These are phyloP conservation scores for Micractinium conductrix DNA, from an alignment of 139 green algal genomes.

Conservation along the genomic window DNA sequence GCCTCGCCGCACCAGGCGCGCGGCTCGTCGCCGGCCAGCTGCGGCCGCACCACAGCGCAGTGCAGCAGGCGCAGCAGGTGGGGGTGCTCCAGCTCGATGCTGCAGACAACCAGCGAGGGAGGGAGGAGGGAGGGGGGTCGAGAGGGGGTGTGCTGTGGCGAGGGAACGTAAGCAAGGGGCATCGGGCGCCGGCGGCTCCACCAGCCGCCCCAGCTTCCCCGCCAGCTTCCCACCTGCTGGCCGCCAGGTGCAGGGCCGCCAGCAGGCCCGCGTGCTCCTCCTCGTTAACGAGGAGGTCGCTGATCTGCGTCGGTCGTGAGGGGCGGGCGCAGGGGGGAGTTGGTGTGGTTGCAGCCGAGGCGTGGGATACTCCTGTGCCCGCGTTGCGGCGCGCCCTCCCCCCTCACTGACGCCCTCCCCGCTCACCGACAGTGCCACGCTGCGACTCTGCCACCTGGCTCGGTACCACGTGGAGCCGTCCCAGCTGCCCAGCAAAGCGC, in stretches of 20 bases:
- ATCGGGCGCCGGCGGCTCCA: too few relatives aligned
- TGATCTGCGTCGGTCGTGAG: neutral
- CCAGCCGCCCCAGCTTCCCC: too few relatives aligned
- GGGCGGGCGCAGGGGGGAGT: neutral
- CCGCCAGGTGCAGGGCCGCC: neutral
- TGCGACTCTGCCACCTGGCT: neutral
- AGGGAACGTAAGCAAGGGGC: too few relatives aligned
- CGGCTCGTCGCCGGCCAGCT: neutral
- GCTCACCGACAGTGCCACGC: neutral
- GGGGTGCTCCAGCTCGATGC: neutral
- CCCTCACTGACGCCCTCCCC: too few relatives aligned
- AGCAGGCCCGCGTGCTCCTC: neutral
- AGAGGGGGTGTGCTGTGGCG: too few relatives aligned
- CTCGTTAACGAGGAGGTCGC: neutral
- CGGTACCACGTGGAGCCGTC: neutral
- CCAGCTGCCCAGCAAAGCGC: neutral
- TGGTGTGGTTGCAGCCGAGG: neutral
- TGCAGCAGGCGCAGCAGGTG: neutral
- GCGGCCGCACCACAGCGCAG: neutral
- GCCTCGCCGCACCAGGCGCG: neutral
- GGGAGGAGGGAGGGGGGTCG: neutral
- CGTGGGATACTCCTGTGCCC: too few relatives aligned
- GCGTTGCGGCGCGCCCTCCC: too few relatives aligned
- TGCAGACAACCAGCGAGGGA: neutral
- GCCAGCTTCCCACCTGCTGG: slow-evolving; percentile 5